phyloP scores from a whole-genome alignment of 2,329 filamentous ascomycete species.

The Sordariomycetes sp. region DNA sequence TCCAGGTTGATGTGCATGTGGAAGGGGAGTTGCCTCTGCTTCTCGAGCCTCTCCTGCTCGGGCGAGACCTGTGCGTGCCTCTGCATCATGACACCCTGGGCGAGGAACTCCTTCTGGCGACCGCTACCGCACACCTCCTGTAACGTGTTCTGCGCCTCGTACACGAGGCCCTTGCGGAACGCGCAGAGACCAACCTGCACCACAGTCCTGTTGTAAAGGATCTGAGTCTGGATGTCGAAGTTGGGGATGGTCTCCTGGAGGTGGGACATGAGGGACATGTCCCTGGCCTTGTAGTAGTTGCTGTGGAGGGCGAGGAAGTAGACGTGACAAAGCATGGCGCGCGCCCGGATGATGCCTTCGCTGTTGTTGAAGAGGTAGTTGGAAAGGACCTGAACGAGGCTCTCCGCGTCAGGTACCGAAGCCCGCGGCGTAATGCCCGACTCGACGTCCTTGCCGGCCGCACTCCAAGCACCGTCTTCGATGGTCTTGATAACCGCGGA shows the following conservation, averaged over 20 bases:
- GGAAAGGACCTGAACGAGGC: conserved; percentile 77
- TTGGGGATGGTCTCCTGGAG: conserved; percentile 92
- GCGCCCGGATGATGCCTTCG: conserved; percentile 88
- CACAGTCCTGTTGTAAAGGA: conserved; percentile 94
- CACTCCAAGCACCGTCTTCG: conserved; percentile 88
- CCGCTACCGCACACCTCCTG: conserved; percentile 98
- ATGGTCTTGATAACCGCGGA: conserved; percentile 85
- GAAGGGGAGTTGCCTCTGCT: conserved; percentile 95
- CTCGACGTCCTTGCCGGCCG: conserved; percentile 54
- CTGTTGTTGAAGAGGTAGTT: conserved; percentile 90
- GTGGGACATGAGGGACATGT: conserved; percentile 99
- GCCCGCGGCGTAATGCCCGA: conserved; percentile 69
- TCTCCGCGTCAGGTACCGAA: conserved; percentile 52
- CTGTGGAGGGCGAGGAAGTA: conserved; percentile 97
- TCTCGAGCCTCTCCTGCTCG: conserved; percentile 93
- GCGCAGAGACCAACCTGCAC: conserved; percentile 97
- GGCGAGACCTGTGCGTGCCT: conserved; percentile 91
- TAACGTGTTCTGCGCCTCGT: conserved; percentile 93
- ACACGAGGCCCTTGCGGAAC: conserved; percentile 92
- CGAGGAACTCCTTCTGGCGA: conserved; percentile 92
- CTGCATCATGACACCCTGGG: conserved; percentile 97
- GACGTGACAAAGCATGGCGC: conserved; percentile 96
- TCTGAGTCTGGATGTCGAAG: conserved; percentile 95
- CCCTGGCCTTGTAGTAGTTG: conserved; percentile 92
- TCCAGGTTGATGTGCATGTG: conserved; percentile 99